A percentile compares a stretch with the other conserved stretches of the same genome.
These are phyloP conservation scores for Luffa aegyptiaca DNA, from an alignment of 306 rosid genomes.

Conservation along the genomic window DNA sequence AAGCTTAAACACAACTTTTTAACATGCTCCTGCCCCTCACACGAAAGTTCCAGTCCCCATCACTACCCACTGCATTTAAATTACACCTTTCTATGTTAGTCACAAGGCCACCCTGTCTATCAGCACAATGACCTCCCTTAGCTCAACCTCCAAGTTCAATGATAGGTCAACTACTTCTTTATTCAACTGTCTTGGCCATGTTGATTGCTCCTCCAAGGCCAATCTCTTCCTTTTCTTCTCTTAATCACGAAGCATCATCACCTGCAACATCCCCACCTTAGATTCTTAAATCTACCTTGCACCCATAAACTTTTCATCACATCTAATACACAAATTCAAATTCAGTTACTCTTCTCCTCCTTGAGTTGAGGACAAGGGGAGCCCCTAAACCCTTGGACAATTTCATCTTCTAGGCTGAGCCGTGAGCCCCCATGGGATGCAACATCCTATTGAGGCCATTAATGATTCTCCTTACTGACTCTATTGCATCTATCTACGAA, in stretches of 20 bases:
- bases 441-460: too few species aligned
- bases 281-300: background rate
- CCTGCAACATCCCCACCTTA: background rate
- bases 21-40: background rate
- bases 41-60: background rate
- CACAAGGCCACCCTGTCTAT: background rate
- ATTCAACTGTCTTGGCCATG: background rate
- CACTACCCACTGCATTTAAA: background rate
- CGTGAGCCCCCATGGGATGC: too few species aligned
- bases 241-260: background rate
- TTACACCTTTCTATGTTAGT: background rate
- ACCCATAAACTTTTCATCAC: background rate
- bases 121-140: background rate
- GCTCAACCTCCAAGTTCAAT: background rate
- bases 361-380: too few species aligned
- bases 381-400: too few species aligned
- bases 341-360: background rate
- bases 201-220: background rate
- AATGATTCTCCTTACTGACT: too few species aligned
- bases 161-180: too few species aligned
- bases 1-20: background rate
- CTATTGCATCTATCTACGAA: too few species aligned
- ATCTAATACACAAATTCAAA: background rate
- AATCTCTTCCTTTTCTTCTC: background rate
- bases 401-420: too few species aligned